Percentiles rank a stretch among this genome's conserved stretches.
Conservation (phyloP, 495 filamentous ascomycete genomes). For the Neurospora sp. region DNA sequence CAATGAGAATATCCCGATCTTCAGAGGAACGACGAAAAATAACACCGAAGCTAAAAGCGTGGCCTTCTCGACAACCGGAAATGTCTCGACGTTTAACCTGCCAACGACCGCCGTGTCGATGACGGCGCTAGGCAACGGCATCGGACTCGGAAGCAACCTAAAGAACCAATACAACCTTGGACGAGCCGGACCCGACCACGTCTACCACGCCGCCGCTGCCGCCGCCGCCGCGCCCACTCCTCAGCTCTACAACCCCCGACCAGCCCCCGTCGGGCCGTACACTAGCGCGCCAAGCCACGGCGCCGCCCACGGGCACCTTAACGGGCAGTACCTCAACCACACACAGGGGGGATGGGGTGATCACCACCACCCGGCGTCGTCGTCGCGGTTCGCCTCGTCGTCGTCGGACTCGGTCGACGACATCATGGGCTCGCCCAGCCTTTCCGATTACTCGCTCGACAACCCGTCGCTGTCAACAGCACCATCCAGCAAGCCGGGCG, state of each 20-base stretch:
- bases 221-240: constrained; percentile 24
- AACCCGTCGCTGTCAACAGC: constrained; percentile 14
- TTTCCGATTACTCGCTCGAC: constrained; percentile 36
- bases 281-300: constrained; percentile 10
- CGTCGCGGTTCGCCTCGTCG: constrained; percentile 22
- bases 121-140: constrained; percentile 4
- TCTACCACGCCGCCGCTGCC: constrained; percentile 9
- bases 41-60: constrained; percentile 31
- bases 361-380: constrained; percentile 5
- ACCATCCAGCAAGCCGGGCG: neutral
- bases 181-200: constrained; percentile 7
- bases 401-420: constrained; percentile 40
- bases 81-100: constrained; percentile 27
- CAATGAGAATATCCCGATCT: constrained; percentile 11
- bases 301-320: constrained; percentile 14
- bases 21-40: constrained; percentile 28
- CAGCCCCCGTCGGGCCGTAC: constrained; percentile 21
- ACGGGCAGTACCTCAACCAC: constrained; percentile 18
- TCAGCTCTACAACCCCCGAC: constrained; percentile 25
- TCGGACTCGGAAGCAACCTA: neutral
- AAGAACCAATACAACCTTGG: constrained; percentile 11
- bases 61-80: constrained; percentile 24
- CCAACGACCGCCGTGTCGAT: constrained; percentile 8
- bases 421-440: constrained; percentile 29
- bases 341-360: neutral